phyloP scores from a whole-genome alignment of 768 basidiomycete species.

The Punctularia strigosozonata region DNA sequence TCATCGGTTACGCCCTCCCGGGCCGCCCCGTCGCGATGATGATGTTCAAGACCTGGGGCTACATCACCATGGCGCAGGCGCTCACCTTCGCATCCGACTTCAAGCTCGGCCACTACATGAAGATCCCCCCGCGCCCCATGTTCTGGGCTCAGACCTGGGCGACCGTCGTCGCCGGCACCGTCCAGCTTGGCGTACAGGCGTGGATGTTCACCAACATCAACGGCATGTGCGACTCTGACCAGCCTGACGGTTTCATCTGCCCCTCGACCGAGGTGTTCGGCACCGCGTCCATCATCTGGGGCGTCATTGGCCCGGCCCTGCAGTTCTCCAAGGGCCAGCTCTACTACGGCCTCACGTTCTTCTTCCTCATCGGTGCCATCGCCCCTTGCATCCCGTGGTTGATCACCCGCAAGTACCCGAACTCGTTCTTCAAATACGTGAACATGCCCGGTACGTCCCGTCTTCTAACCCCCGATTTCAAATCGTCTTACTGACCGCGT shows the following conservation, averaged over 20 bases:
- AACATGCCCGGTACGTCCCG: conserved; percentile 39
- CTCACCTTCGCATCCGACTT: conserved; percentile 64
- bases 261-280: conserved; percentile 43
- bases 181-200: conserved; percentile 53
- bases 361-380: conserved; percentile 54
- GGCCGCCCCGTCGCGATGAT: conserved; percentile 69
- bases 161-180: conserved; percentile 47
- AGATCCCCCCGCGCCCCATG: conserved; percentile 56
- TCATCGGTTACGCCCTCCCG: conserved; percentile 48
- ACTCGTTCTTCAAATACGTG: conserved; percentile 45
- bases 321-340: conserved; percentile 36
- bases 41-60: conserved; percentile 69
- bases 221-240: conserved; percentile 32
- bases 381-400: conserved; percentile 48
- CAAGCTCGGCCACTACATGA: conserved; percentile 69
- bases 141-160: conserved; percentile 29
- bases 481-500: not conserved
- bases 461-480: not conserved
- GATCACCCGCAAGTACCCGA: conserved; percentile 44
- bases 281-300: conserved; percentile 35
- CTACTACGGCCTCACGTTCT: conserved; percentile 44
- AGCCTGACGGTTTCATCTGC: conserved; percentile 41
- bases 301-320: conserved; percentile 41
- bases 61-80: conserved; percentile 40
- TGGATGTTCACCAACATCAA: conserved; percentile 46